phyloP scores from a whole-genome alignment of 345 rosid species.

The Citrus mangshanensis region DNA sequence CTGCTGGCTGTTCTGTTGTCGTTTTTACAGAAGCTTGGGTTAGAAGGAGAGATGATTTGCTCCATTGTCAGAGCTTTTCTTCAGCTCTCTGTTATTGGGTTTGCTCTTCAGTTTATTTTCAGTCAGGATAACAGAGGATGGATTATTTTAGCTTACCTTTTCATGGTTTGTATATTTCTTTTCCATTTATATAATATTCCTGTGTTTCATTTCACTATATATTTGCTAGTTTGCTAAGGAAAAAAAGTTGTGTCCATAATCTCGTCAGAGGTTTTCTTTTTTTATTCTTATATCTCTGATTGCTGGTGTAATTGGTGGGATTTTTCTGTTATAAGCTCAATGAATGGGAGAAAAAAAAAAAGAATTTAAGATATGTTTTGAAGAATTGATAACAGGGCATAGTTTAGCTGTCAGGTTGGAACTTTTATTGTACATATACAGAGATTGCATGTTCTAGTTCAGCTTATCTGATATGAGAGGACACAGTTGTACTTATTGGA shows the following conservation, averaged over 20 bases:
- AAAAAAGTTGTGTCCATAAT: too few species aligned
- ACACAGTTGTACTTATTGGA: too few species aligned
- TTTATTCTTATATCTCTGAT: too few species aligned
- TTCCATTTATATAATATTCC: neutral
- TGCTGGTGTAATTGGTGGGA: too few species aligned
- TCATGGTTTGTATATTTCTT: slow-evolving; percentile 49
- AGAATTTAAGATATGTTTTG: too few species aligned
- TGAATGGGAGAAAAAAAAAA: too few species aligned
- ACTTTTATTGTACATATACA: neutral
- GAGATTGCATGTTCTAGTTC: neutral
- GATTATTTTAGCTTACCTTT: slow-evolving; percentile 83
- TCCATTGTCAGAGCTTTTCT: slow-evolving; percentile 68
- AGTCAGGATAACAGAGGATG: slow-evolving; percentile 44
- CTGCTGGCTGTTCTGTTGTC: too few species aligned
- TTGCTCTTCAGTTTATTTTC: slow-evolving; percentile 87
- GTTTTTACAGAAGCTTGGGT: slow-evolving; percentile 46
- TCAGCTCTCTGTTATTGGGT: slow-evolving; percentile 81
- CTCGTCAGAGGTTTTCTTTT: too few species aligned
- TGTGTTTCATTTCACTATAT: neutral
- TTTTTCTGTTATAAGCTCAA: too few species aligned
- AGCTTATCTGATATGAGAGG: neutral
- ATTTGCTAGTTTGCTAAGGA: neutral
- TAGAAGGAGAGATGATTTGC: slow-evolving; percentile 74
- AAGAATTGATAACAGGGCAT: neutral
- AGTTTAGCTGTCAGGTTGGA: neutral